Conservation (phyloP, 257 asterid genomes). For the Gentiana straminea region DNA sequence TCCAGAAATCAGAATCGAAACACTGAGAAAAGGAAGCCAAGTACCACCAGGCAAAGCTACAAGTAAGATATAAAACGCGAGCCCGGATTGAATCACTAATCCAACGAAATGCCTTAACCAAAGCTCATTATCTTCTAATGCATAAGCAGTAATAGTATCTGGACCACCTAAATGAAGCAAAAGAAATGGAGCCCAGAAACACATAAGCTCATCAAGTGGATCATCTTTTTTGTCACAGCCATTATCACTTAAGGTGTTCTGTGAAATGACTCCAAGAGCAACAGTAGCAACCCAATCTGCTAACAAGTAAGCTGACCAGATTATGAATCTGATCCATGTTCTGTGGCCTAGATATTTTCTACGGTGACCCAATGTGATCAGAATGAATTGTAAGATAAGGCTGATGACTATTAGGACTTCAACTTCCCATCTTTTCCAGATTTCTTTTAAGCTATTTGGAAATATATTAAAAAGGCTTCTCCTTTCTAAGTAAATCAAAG, state of each 20-base stretch:
- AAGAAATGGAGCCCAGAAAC: constrained; percentile 51
- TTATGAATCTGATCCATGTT: constrained; percentile 25
- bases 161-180: constrained; percentile 51
- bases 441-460: constrained; percentile 11
- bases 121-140: constrained; percentile 49
- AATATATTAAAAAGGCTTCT: constrained; percentile 21
- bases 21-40: constrained; percentile 21
- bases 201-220: constrained; percentile 12
- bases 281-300: constrained; percentile 41
- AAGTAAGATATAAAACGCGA: constrained; percentile 26
- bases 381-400: constrained; percentile 28
- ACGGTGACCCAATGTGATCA: constrained; percentile 24
- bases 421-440: constrained; percentile 31
- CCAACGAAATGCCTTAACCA: constrained; percentile 44
- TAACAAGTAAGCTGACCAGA: constrained; percentile 39
- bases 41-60: constrained; percentile 24
- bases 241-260: constrained; percentile 23
- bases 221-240: constrained; percentile 9
- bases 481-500: constrained; percentile 17
- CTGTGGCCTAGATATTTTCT: constrained; percentile 27
- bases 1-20: constrained; percentile 20
- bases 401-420: constrained; percentile 24
- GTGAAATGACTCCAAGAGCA: constrained; percentile 34
- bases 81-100: constrained; percentile 27
- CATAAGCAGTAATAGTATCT: constrained; percentile 48